phyloP scores from a whole-genome alignment of 2,329 filamentous ascomycete species.

The Colletotrichum sp. region DNA sequence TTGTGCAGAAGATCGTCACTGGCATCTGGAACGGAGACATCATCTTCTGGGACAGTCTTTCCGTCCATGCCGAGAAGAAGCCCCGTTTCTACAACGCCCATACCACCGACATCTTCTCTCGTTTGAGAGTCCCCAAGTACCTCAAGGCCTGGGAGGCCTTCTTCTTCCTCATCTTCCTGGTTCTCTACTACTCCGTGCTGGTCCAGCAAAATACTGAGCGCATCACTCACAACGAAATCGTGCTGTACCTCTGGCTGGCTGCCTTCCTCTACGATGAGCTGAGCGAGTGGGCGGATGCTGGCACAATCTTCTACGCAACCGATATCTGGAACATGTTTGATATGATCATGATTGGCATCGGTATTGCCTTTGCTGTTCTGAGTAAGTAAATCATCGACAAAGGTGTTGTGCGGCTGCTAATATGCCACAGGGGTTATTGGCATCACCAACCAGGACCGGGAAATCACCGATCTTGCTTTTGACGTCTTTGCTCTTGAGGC shows the following conservation, averaged over 20 bases:
- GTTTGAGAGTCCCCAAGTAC: slow-evolving; percentile 80
- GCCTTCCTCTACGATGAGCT: slow-evolving; percentile 89
- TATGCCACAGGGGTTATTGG: slow-evolving; percentile 65
- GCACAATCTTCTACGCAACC: slow-evolving; percentile 82
- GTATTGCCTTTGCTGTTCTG: slow-evolving; percentile 71
- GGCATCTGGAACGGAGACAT: slow-evolving; percentile 89
- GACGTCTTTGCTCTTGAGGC: slow-evolving; percentile 90
- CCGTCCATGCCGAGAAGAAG: slow-evolving; percentile 73
- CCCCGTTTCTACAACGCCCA: slow-evolving; percentile 75
- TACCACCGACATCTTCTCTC: slow-evolving; percentile 74
- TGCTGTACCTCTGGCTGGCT: slow-evolving; percentile 85
- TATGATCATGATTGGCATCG: slow-evolving; percentile 76
- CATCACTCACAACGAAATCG: slow-evolving; percentile 71
- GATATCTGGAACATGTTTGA: slow-evolving; percentile 84
- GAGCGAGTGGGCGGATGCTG: slow-evolving; percentile 84
- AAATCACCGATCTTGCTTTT: slow-evolving; percentile 80
- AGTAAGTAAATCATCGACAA: slow-evolving; percentile 56
- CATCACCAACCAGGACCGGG: slow-evolving; percentile 60
- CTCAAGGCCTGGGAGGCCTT: slow-evolving; percentile 83
- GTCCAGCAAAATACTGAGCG: slow-evolving; percentile 70
- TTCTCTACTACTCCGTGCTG: slow-evolving; percentile 86
- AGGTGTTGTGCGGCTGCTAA: slow-evolving; percentile 8
- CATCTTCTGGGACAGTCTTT: slow-evolving; percentile 84
- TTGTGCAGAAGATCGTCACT: slow-evolving; percentile 83
- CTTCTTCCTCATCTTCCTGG: slow-evolving; percentile 79